phyloP scores from a whole-genome alignment of 2,329 filamentous ascomycete species.

The Trichoderma sp. region DNA sequence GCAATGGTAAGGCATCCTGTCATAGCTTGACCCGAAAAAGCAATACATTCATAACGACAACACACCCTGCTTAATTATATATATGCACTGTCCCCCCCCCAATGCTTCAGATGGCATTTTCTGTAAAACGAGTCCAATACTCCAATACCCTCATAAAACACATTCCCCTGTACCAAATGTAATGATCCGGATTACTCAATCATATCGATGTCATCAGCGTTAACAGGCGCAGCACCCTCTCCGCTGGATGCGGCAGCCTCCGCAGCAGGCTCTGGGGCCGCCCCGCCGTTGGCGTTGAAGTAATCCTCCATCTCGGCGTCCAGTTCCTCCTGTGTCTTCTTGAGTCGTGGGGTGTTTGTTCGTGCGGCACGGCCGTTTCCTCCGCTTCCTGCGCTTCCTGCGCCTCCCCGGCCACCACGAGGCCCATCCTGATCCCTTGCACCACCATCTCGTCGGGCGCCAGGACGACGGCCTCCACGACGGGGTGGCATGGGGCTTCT shows the following conservation, averaged over 20 bases:
- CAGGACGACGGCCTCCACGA: constrained; percentile 51
- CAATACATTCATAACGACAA: constrained; percentile 9
- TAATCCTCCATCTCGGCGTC: constrained; percentile 98
- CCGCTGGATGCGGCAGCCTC: constrained; percentile 32
- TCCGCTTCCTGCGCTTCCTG: constrained; percentile 22
- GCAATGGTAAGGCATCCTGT: neutral
- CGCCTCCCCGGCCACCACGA: constrained; percentile 33
- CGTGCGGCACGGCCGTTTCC: constrained; percentile 45
- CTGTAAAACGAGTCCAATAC: constrained; percentile 6
- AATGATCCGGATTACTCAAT: constrained; percentile 49
- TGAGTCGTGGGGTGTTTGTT: constrained; percentile 59
- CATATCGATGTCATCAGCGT: constrained; percentile 65
- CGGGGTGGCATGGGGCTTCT: constrained; percentile 58
- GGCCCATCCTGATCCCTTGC: constrained; percentile 35
- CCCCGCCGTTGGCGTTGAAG: constrained; percentile 54
- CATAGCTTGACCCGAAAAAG: constrained; percentile 7
- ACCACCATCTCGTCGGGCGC: constrained; percentile 42
- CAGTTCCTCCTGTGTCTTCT: constrained; percentile 87
- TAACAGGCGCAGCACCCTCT: constrained; percentile 28
- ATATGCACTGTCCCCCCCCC: constrained; percentile 1
- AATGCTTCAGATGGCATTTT: constrained; percentile 12
- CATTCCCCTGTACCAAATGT: constrained; percentile 25
- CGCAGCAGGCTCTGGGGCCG: constrained; percentile 21
- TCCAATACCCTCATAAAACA: constrained; percentile 18
- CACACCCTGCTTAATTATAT: constrained; percentile 12